Conservation (phyloP, 2,329 filamentous ascomycete species). For the Hypocrella siamensis region DNA sequence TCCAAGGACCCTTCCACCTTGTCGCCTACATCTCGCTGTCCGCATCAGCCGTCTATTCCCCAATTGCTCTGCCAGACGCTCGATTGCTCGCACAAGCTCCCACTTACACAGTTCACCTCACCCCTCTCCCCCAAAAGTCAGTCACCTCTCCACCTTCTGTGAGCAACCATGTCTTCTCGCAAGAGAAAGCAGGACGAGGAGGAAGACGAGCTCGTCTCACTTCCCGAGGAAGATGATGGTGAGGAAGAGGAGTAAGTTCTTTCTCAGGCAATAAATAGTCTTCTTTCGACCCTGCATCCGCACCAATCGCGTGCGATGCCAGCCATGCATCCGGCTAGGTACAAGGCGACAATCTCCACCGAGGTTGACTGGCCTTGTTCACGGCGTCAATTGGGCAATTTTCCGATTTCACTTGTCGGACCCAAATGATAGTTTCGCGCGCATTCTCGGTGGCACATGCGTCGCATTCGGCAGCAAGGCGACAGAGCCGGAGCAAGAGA, state of each 20-base stretch:
- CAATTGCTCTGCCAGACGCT: neutral
- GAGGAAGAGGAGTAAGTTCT: conserved; percentile 39
- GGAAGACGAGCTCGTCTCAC: conserved; percentile 37
- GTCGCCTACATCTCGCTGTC: neutral
- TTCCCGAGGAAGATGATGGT: conserved; percentile 33
- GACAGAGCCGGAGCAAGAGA: too few relatives aligned
- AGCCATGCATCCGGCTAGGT: too few relatives aligned
- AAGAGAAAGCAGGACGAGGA: conserved; percentile 45
- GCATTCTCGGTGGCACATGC: too few relatives aligned
- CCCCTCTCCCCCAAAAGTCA: neutral
- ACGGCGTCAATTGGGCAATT: too few relatives aligned
- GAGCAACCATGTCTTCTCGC: conserved; percentile 28
- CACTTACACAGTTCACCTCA: conserved; percentile 2
- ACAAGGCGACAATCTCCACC: too few relatives aligned
- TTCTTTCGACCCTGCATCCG: too few relatives aligned
- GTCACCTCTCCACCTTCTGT: neutral
- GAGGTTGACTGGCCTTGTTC: too few relatives aligned
- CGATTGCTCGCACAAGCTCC: neutral
- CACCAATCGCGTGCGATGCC: too few relatives aligned
- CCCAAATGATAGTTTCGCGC: too few relatives aligned
- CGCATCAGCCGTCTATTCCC: neutral
- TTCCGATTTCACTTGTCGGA: too few relatives aligned
- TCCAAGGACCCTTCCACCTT: neutral
- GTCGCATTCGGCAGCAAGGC: too few relatives aligned
- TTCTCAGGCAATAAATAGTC: neutral